A percentile compares a stretch with the other conserved stretches of the same genome.
These are phyloP conservation scores for Kodamaea alishanica DNA, from an alignment of 1,139 yeast species.

Conservation along the genomic window DNA sequence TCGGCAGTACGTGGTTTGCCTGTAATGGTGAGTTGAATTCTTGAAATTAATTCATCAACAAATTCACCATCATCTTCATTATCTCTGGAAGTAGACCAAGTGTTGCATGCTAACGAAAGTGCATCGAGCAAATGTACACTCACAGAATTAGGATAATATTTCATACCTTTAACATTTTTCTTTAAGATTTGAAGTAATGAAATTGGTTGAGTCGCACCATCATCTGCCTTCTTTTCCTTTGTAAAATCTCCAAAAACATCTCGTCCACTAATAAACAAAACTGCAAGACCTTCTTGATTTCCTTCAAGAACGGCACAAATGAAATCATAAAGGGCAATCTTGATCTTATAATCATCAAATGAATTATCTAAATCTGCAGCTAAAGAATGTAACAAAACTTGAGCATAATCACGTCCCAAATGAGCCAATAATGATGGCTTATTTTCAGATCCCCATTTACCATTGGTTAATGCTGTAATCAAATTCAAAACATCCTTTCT, in stretches of 20 bases:
- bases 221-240: constrained; percentile 9
- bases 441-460: constrained; percentile 48
- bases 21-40: constrained; percentile 26
- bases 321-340: constrained; percentile 62
- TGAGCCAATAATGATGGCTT: constrained; percentile 81
- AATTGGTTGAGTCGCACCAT: constrained; percentile 22
- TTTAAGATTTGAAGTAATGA: constrained; percentile 59
- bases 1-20: constrained; percentile 22
- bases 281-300: constrained; percentile 83
- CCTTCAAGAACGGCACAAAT: constrained; percentile 74
- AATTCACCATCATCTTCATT: constrained; percentile 47
- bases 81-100: constrained; percentile 63
- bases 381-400: constrained; percentile 54
- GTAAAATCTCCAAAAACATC: constrained; percentile 45
- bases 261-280: constrained; percentile 70
- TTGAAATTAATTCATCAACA: constrained; percentile 46
- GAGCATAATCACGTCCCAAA: constrained; percentile 63
- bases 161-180: constrained; percentile 50
- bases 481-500: constrained; percentile 55
- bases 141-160: constrained; percentile 55
- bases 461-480: constrained; percentile 59
- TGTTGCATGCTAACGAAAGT: constrained; percentile 59
- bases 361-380: constrained; percentile 58
- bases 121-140: constrained; percentile 62
- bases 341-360: constrained; percentile 53